These are phyloP conservation scores for Termitomyces sp. DNA, from an alignment of 768 basidiomycete genomes.

Conservation along the genomic window DNA sequence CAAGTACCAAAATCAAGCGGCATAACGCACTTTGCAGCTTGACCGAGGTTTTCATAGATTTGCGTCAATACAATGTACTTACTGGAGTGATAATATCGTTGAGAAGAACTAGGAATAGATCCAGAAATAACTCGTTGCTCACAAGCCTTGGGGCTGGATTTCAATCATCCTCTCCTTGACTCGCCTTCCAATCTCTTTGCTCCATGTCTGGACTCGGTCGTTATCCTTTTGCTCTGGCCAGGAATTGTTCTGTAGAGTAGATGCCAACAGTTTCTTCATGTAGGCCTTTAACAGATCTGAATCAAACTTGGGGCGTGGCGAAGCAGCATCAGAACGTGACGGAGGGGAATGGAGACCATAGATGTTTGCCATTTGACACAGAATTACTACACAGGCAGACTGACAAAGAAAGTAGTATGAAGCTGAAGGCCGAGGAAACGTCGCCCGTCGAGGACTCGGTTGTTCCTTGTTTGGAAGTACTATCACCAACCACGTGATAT, in stretches of 20 bases:
- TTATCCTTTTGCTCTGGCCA: constrained; percentile 70
- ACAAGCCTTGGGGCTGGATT: constrained; percentile 80
- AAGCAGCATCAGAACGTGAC: constrained; percentile 56
- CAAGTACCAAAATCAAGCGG: constrained; percentile 7
- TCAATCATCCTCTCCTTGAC: constrained; percentile 84
- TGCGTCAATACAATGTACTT: constrained; percentile 87
- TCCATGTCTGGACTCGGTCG: constrained; percentile 68
- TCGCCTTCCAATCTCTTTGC: constrained; percentile 78
- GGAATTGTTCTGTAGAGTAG: constrained; percentile 54
- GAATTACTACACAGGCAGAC: not conserved
- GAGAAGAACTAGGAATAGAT: constrained; percentile 10
- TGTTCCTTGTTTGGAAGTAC: constrained; percentile 15
- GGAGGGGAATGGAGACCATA: constrained; percentile 57
- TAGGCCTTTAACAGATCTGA: constrained; percentile 67
- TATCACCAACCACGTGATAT: constrained; percentile 16
- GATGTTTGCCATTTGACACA: constrained; percentile 11
- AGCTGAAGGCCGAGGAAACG: not conserved
- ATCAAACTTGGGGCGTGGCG: constrained; percentile 61
- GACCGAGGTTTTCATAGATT: constrained; percentile 78
- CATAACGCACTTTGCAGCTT: constrained; percentile 69
- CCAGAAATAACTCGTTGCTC: constrained; percentile 24
- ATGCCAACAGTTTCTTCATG: constrained; percentile 74
- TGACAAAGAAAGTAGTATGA: not conserved
- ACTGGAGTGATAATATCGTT: constrained; percentile 29
- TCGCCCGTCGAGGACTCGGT: not conserved